Percentiles rank a stretch among this genome's conserved stretches.
Conservation (phyloP, 2,329 filamentous ascomycete genomes). For the Pseudogymnoascus sp. region DNA sequence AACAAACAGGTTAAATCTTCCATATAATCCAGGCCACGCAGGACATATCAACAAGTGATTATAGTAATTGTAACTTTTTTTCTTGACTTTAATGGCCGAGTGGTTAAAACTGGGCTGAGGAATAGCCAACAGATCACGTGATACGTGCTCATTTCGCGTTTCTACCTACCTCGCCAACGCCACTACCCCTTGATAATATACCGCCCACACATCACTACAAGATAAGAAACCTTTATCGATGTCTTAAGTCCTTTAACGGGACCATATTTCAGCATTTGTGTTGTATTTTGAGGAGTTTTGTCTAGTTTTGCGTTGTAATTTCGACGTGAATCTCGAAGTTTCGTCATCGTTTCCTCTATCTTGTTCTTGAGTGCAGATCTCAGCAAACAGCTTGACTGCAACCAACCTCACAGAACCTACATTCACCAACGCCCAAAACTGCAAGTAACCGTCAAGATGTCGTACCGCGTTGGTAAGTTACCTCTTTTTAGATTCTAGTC, state of each 20-base stretch:
- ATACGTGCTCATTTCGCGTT: background rate
- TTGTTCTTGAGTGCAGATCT: background rate
- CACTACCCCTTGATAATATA: background rate
- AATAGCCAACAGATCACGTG: background rate
- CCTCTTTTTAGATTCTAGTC: slow-evolving; percentile 10
- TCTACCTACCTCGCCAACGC: background rate
- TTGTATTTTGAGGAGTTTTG: background rate
- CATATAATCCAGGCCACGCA: background rate
- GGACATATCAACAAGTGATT: background rate
- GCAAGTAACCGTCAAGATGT: slow-evolving; percentile 22
- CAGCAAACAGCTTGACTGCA: background rate
- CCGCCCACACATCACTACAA: background rate
- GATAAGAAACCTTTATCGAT: background rate
- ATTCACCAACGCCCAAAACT: slow-evolving; percentile 9
- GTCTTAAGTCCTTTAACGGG: background rate
- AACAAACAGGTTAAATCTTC: background rate
- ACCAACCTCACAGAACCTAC: background rate
- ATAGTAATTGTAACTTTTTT: background rate
- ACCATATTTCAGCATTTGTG: background rate
- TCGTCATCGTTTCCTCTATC: background rate
- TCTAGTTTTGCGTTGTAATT: background rate
- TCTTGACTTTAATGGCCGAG: background rate
- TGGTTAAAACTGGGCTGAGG: background rate
- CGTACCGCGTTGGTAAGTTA: slow-evolving; percentile 32
- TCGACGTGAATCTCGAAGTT: background rate